Conservation (phyloP, 257 asterid genomes). For the Fraxinus pennsylvanica region DNA sequence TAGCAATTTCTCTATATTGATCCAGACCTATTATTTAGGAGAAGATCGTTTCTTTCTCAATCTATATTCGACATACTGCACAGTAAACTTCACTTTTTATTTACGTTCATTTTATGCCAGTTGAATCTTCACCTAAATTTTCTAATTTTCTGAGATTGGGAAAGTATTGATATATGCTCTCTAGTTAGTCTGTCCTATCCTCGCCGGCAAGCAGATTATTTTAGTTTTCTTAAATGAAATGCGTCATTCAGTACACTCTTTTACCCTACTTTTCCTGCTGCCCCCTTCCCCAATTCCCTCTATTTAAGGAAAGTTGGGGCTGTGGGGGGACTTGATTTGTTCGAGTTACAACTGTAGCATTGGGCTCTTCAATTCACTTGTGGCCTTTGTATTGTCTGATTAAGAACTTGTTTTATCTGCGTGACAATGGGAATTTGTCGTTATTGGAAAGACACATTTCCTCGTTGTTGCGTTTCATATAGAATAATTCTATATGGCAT, state of each 20-base stretch:
- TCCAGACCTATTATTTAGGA: background rate
- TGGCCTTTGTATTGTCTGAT: background rate
- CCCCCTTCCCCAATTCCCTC: background rate
- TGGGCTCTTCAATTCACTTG: background rate
- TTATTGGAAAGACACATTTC: background rate
- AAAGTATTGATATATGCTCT: background rate
- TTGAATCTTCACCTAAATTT: background rate
- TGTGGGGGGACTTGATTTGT: background rate
- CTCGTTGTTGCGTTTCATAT: background rate
- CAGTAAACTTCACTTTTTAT: background rate
- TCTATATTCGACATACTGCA: background rate
- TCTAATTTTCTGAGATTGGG: background rate
- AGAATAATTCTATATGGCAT: too few species aligned
- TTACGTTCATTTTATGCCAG: background rate
- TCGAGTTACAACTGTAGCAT: background rate
- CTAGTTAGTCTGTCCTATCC: too few species aligned
- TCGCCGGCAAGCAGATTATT: too few species aligned
- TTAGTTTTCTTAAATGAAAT: too few species aligned
- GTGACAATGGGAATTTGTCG: background rate
- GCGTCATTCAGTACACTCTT: background rate
- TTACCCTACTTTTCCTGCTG: background rate
- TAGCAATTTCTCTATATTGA: background rate
- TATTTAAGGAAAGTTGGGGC: background rate
- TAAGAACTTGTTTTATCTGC: background rate
- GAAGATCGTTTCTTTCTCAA: background rate